Percentiles rank a stretch among this genome's conserved stretches.
Conservation (phyloP, 176 grass and related monocot genomes). For the Musa schizocarpa region DNA sequence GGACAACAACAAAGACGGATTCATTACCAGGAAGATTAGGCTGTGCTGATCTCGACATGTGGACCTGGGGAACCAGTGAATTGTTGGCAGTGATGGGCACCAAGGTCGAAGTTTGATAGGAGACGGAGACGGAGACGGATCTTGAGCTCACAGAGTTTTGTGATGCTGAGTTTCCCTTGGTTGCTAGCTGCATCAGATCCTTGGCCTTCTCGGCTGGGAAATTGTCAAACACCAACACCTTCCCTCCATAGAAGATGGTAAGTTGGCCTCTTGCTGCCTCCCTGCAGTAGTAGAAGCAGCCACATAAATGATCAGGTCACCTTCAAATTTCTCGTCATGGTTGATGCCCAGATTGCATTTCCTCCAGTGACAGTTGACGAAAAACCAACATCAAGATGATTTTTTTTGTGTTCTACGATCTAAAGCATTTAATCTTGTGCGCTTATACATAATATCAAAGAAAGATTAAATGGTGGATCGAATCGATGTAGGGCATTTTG, state of each 20-base stretch:
- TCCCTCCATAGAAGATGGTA: slow-evolving; percentile 75
- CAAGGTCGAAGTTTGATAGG: background rate
- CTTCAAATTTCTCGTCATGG: background rate
- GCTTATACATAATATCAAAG: no score
- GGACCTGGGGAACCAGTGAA: background rate
- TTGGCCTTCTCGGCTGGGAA: slow-evolving; percentile 61
- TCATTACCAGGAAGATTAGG: slow-evolving; percentile 6
- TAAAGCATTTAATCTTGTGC: no score
- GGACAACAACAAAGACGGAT: background rate
- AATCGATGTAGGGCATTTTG: background rate
- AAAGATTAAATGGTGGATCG: background rate
- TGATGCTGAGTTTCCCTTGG: slow-evolving; percentile 6
- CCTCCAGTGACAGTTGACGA: background rate
- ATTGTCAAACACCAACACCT: slow-evolving; percentile 58
- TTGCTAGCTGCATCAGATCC: slow-evolving; percentile 50
- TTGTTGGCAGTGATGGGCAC: background rate
- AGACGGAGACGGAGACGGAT: background rate
- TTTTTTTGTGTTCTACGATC: no score
- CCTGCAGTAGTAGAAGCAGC: background rate
- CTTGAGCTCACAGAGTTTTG: background rate
- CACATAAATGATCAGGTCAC: background rate
- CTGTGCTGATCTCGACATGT: background rate
- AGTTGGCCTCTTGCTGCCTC: slow-evolving; percentile 37
- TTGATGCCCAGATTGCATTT: background rate
- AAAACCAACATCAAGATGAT: no score